phyloP scores from a whole-genome alignment of 371 early-diverging fungal species.

The Encephalitozoon intestinalis region DNA sequence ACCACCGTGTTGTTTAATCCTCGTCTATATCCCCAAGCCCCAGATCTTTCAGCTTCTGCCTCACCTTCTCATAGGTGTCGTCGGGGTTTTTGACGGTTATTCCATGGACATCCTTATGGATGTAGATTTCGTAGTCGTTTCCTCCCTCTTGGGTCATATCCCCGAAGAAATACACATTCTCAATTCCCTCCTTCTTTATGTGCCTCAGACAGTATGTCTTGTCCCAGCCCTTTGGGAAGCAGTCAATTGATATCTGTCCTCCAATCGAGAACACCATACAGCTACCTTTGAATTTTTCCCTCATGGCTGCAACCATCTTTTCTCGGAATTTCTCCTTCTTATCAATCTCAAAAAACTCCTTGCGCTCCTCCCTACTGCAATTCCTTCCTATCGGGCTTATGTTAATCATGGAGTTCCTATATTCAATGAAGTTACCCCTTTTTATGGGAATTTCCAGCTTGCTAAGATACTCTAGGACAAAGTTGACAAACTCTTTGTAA shows the following conservation, averaged over 20 bases:
- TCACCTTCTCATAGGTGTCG: slow-evolving; percentile 76
- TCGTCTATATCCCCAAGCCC: neutral
- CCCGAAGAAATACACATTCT: slow-evolving; percentile 91
- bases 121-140: slow-evolving; percentile 95
- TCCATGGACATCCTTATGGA: slow-evolving; percentile 71
- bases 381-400: slow-evolving; percentile 94
- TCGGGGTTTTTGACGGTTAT: slow-evolving; percentile 76
- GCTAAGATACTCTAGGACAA: slow-evolving; percentile 79
- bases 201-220: slow-evolving; percentile 89
- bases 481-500: slow-evolving; percentile 82
- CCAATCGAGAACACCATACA: slow-evolving; percentile 89
- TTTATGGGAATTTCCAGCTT: slow-evolving; percentile 71
- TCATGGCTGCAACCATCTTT: slow-evolving; percentile 74
- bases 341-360: slow-evolving; percentile 83
- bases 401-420: slow-evolving; percentile 97
- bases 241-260: slow-evolving; percentile 98
- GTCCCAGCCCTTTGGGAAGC: slow-evolving; percentile 94
- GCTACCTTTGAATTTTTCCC: slow-evolving; percentile 74
- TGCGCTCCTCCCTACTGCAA: slow-evolving; percentile 80
- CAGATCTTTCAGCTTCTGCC: slow-evolving; percentile 64
- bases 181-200: slow-evolving; percentile 74
- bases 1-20: neutral
- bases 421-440: slow-evolving; percentile 94
- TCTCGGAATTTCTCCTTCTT: slow-evolving; percentile 64
- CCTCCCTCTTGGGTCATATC: slow-evolving; percentile 95